Evolutionary conservation across 2,329 filamentous ascomycete species (phyloP), one percentile per base, ranked within the genome.

Genomic region (Pyrenophora teres): DNA sequence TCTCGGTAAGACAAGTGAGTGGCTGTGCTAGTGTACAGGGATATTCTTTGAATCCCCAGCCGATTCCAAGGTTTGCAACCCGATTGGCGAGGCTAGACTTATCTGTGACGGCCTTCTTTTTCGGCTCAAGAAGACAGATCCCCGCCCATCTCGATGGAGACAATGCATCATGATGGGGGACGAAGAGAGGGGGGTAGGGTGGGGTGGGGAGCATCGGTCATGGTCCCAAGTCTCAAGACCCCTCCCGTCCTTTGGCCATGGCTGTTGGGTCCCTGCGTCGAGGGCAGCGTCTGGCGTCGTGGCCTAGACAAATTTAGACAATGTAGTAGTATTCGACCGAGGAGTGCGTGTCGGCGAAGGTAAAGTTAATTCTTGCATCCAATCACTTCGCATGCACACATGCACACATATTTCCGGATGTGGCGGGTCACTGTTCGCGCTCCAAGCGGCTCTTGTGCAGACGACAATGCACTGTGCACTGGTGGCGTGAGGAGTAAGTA

Each of bases 41-140:
- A 43, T 50, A 16, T 37, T 30, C 52, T 61, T 57, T 42, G 62
- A 56, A 45, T 56, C 50, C 44, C 42, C 52, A 60, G 59, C 40
- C 59, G 60, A 69, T 69, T 30, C 27, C 27, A 30, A 30, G 27
- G 27, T 30, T 56, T 58, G 63, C 59, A 54, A 59, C 46, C 65
- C 63, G 68, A 71, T 71, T 72, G 68, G 69, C 65, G 65, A 71
- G 57, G 42, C 47, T 37, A 50, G 52, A 50, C 50, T 55, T 46
- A 40, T 58, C 57, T 62, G 47, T 60, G 64, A 62, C 47, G 57
- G 56, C 52, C 56, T 63, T 54, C 30, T 35, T 43, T 56, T 40
- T 57, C 43, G 49, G 57, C 40, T 49, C 52, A 38, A 56, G 40
- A 27, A 32, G 46, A 39, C 27, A 38, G 27, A 43, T 49, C 52